Evolutionary conservation across 345 rosid species (phyloP), one percentile per base, ranked within the genome.

Genomic region (Punica granatum): DNA sequence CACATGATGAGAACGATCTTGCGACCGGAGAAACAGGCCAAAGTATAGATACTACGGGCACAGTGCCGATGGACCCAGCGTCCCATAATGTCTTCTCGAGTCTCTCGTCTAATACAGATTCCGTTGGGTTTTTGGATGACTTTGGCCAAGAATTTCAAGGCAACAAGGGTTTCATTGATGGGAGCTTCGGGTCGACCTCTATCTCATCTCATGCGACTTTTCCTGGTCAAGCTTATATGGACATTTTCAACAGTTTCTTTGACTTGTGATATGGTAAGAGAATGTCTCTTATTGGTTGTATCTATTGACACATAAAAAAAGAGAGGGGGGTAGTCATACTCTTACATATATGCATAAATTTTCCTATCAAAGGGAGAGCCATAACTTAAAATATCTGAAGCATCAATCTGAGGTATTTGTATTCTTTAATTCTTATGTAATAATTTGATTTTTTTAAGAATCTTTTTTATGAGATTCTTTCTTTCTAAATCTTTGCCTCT

Each of bases 51-150:
- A 64, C 70, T 58, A 90, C 80, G 0, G 97, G 92, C 67, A 86
- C 86, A 32, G 70, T 88, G 72, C 87, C 92, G 1, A 91, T 89
- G 0, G 91, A 82, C 49, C 88, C 83, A 44, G 80, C 86, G 69
- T 72, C 90, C 12, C 82, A 88, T 0, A 80, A 56, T 76, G 82
- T 86, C 67, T 89, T 88, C 66, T 80, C 90, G 48, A 2, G 19
- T 56, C 78, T 87, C 25, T 61, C 74, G 48, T 73, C 79, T 7
- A 84, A 84, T 71, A 79, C 79, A 4, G 80, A 75, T 73, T 65
- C 79, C 30, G 3, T 72, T 30, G 68, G 77, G 68, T 75, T 83
- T 75, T 74, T 87, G 30, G 82, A 81, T n/a, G 86, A 87, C 73
- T 56, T 81, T 66, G 82, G 87, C 63, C 88, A 84, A 2, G 67